These are phyloP conservation scores for Penium margaritaceum DNA, from an alignment of 139 green algal genomes.

Conservation along the genomic window DNA sequence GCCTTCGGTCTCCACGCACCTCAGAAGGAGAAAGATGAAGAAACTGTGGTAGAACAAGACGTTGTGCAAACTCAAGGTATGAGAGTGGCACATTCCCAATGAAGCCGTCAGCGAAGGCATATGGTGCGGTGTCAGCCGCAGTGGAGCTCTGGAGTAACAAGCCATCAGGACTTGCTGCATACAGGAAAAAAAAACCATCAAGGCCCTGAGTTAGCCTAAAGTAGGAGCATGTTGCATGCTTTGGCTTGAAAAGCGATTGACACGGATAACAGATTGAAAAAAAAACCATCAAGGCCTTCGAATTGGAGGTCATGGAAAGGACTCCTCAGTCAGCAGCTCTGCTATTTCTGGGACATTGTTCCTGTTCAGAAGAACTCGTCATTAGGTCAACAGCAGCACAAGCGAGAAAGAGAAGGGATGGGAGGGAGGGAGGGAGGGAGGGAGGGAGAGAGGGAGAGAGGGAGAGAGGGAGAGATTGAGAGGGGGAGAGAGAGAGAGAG, in stretches of 20 bases:
- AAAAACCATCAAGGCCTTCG: too few species aligned
- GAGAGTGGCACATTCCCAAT: constrained; percentile 30
- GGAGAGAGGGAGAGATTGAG: background rate
- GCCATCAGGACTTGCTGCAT: constrained; percentile 55
- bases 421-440: background rate
- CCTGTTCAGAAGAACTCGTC: too few species aligned
- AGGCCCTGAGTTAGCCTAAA: background rate
- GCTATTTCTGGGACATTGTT: too few species aligned
- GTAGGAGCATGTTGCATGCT: too few species aligned
- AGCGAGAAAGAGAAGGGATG: too few species aligned
- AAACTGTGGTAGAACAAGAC: constrained; percentile 58
- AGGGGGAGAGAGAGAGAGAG: background rate
- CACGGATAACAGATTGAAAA: too few species aligned
- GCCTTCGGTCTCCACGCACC: constrained; percentile 40
- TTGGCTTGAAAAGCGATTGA: too few species aligned
- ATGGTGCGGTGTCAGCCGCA: constrained; percentile 57
- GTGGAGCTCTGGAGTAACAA: constrained; percentile 67
- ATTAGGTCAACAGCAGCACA: too few species aligned
- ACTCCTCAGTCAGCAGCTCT: too few species aligned
- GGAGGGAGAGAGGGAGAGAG: background rate
- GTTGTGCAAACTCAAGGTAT: constrained; percentile 78
- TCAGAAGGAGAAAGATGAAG: constrained; percentile 25
- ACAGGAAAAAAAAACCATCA: background rate
- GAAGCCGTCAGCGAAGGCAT: constrained; percentile 49
- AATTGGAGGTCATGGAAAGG: too few species aligned